Base-by-base conservation (phyloP, 805 yeast species). In the Candida quercuum region DNA sequence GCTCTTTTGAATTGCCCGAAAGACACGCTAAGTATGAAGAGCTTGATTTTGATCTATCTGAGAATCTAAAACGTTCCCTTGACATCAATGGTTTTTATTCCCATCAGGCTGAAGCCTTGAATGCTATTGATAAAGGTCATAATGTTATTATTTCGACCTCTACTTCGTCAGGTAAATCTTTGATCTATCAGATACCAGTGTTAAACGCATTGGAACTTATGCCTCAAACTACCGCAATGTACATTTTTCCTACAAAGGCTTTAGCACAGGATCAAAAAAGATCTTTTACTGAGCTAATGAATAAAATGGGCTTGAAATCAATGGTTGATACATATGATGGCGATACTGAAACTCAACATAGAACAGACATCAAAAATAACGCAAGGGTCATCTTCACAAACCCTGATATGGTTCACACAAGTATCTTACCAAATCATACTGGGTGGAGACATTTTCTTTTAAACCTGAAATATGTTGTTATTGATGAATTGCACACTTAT, bases 221-320 rank as follows among this genome's bases (percentile, higher is more conserved):
- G 30, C 62, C 63, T 10, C 63, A 62, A 23, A 51, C 64, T 1
- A 85, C 95, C 0, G 84, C 96, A 9, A 67, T 94, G 67, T 88
- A 84, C 50, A 79, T 93, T 11, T 93, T 93, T 51, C 99, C 99
- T 2, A 93, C 99, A 0, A 93, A 93, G 54, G 99, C 99, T 0
- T 66, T 93, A 36, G 98, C 99, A 0, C 99, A 93, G 54, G 99
- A 93, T 65, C 99, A 93, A 59, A 81, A 81, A 51, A 67, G 95
- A 45, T 78, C 94, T n/a, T 63, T 93, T 38, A 69, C 71, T 34
- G 78, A 73, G 17, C 60, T 84, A 10, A 60, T 82, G 31, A 60
- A 68, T 6, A 61, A 61, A 26, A 69, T 85, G 35, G 76, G 78
- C 0, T 60, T 61, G 11, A 64, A 66, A 14, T 63, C 80, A 1